Conservation (phyloP, 2,329 filamentous ascomycete species). For the Trichoderma atrobrunneum region DNA sequence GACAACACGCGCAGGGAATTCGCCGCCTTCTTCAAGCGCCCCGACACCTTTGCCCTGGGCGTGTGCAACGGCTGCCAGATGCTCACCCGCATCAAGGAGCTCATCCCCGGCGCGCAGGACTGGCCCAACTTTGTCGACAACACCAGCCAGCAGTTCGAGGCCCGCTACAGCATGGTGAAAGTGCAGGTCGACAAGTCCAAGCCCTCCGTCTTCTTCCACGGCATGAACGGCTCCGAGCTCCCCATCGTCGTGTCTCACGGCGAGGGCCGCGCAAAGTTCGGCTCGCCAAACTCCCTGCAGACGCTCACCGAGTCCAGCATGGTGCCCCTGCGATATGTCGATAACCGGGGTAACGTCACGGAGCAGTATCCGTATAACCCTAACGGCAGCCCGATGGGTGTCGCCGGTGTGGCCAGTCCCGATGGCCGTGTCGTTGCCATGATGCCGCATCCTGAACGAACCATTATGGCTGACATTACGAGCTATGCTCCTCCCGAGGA, state of each 20-base stretch:
- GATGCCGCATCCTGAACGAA: constrained; percentile 95
- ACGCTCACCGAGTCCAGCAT: constrained; percentile 63
- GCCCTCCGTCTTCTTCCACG: constrained; percentile 82
- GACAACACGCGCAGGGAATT: constrained; percentile 74
- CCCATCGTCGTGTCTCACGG: constrained; percentile 89
- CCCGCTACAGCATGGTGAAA: constrained; percentile 76
- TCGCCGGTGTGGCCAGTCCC: constrained; percentile 73
- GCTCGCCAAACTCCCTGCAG: constrained; percentile 49
- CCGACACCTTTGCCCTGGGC: constrained; percentile 87
- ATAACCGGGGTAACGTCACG: constrained; percentile 72
- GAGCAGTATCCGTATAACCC: constrained; percentile 84
- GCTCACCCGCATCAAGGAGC: constrained; percentile 70
- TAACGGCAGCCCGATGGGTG: constrained; percentile 78
- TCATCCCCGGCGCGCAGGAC: constrained; percentile 78
- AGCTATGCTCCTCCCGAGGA: constrained; percentile 66
- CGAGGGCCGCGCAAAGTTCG: constrained; percentile 78
- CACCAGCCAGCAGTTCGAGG: constrained; percentile 84
- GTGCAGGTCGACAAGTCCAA: constrained; percentile 58
- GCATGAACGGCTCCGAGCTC: constrained; percentile 77
- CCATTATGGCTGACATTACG: constrained; percentile 72
- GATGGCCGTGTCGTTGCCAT: constrained; percentile 81
- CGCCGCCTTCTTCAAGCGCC: constrained; percentile 77
- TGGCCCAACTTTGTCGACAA: constrained; percentile 92
- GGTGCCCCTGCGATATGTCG: constrained; percentile 77
- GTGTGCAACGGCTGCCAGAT: constrained; percentile 99